These are phyloP conservation scores for Rhododendron simsii DNA, from an alignment of 148 eudicot genomes.

Conservation along the genomic window DNA sequence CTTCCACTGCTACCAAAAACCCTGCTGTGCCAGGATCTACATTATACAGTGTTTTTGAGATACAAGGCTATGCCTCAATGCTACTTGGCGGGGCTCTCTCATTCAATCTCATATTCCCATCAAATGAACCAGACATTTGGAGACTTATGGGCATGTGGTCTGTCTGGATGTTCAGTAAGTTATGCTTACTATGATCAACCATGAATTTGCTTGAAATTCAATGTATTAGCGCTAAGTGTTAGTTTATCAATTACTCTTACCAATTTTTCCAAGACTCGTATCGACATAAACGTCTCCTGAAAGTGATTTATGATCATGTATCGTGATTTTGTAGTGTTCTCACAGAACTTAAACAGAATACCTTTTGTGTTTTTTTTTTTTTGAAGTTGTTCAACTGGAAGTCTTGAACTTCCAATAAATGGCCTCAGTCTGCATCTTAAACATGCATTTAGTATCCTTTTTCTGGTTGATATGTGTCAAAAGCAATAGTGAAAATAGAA, in stretches of 20 bases:
- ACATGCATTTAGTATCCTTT: neutral
- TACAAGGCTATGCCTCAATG: constrained; percentile 81
- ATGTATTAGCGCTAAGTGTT: neutral
- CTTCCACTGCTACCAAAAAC: constrained; percentile 79
- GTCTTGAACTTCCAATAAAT: neutral
- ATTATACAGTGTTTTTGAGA: constrained; percentile 75
- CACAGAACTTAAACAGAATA: neutral
- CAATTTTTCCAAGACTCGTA: neutral
- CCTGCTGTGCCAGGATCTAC: constrained; percentile 87
- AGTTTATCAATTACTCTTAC: neutral
- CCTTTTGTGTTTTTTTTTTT: neutral
- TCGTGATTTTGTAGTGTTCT: neutral
- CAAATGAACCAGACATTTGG: constrained; percentile 92
- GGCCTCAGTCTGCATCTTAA: neutral
- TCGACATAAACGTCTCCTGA: neutral
- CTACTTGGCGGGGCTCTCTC: constrained; percentile 87
- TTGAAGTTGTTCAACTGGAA: neutral
- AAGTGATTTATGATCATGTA: neutral
- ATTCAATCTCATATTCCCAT: constrained; percentile 90
- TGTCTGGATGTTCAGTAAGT: constrained; percentile 99
- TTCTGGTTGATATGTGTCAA: neutral
- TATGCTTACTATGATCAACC: neutral
- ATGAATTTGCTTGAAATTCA: constrained; percentile 2
- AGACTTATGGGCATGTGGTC: constrained; percentile 99
- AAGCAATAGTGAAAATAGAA: neutral